Percentiles rank a stretch among this genome's conserved stretches.
phyloP scores from a whole-genome alignment of 106 monocot species.

The Dendrobium chrysotoxum region DNA sequence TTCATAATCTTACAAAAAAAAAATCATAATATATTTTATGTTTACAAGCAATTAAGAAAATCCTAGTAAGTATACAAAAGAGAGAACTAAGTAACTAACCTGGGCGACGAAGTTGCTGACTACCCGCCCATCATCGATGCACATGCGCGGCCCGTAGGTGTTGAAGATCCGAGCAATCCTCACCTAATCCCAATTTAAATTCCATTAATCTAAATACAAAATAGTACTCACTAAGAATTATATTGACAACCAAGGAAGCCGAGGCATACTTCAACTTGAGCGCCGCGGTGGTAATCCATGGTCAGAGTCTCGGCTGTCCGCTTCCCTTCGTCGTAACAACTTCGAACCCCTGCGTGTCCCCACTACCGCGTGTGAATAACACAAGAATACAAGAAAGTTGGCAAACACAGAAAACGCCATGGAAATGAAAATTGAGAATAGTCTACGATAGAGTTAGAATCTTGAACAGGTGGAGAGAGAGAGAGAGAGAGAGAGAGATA shows the following conservation, averaged over 20 bases:
- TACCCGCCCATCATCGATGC: constrained; percentile 88
- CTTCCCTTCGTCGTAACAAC: constrained; percentile 95
- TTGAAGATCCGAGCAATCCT: constrained; percentile 93
- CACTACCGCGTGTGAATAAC: not conserved
- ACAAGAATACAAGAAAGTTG: not conserved
- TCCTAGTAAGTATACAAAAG: too few relatives aligned
- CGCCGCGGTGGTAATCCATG: constrained; percentile 96
- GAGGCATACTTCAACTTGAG: constrained; percentile 60
- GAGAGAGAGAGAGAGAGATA: constrained; percentile 17
- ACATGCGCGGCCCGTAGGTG: constrained; percentile 95
- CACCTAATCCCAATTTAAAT: constrained; percentile 28
- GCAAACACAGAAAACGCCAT: not conserved
- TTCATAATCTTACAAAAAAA: too few relatives aligned
- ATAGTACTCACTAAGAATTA: not conserved
- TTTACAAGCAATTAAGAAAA: too few relatives aligned
- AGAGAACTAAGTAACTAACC: constrained; percentile 17
- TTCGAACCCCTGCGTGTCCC: constrained; percentile 60
- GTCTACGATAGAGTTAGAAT: not conserved
- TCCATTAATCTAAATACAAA: not conserved
- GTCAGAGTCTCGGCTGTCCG: constrained; percentile 88
- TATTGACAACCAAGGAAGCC: not conserved
- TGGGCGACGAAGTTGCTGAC: constrained; percentile 94
- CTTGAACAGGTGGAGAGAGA: not conserved
- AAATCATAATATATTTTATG: too few relatives aligned
- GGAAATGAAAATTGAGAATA: not conserved